Evolutionary conservation across 2,329 filamentous ascomycete genomes (phyloP), one percentile per base, ranked within the genome.

Genomic region (Cladophialophora exuberans): DNA sequence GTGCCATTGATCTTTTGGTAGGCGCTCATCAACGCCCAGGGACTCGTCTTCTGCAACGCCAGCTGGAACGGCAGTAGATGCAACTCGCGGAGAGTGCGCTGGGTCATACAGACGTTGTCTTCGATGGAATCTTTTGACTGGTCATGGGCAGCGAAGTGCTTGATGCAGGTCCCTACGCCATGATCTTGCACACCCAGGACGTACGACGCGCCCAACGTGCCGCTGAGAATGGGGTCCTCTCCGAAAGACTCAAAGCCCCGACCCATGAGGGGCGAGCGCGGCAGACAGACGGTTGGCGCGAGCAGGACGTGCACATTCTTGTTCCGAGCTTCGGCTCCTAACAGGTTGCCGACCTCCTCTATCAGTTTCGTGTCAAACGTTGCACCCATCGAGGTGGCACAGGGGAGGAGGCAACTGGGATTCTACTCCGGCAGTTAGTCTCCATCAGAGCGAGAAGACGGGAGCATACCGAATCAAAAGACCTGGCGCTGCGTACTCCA

Each of bases 191-290:
- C 73, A 5, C 87, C 87, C 43, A 81, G 83, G 65, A 89, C 85
- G 60, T 88, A 88, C 56, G 86, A 80, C 1, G 85, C 82, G 6
- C 87, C 86, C 53, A 91, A 73, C 60, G 84, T 87, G 25, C 88
- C 88, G 0, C 88, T 89, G 3, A 94, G 77, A 5, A 86, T 80
- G 0, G 89, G 89, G 62, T 93, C 89, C 69, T 93, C 89, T 0
- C 87, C 90, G 69, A 90, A 93, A 0, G 88, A 90, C 71, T 94
- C 89, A 63, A 93, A 94, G 61, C 90, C 90, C 54, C 90, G 81
- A 13, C 90, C 89, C n/a, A 89, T 89, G 0, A 93, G 78, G 0
- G 89, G 89, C 43, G 88, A 87, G 6, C 89, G 82, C 64, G 93
- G 89, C 76, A 90, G 85, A 73, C 88, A 90, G 28, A 91, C 84